Evolutionary conservation across 2,329 filamentous ascomycete species (phyloP).

Genomic region (Colletotrichum spinosum): DNA sequence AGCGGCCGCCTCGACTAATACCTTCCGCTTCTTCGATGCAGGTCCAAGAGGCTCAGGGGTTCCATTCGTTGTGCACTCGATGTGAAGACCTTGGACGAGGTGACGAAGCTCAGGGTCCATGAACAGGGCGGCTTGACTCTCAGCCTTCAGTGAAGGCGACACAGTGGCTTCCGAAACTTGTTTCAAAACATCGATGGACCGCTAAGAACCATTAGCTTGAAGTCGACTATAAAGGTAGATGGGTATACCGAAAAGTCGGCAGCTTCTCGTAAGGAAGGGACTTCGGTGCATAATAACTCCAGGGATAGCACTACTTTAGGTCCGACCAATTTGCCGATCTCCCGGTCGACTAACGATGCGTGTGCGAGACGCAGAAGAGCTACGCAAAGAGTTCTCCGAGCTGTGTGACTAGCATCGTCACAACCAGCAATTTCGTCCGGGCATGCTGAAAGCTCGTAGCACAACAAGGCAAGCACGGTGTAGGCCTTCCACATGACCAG

Average conservation of each 20-base stretch:
- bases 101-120: constrained; percentile 41
- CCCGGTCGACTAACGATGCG: constrained; percentile 45
- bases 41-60: constrained; percentile 37
- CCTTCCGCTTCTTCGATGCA: constrained; percentile 47
- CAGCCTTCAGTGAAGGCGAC: constrained; percentile 37
- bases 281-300: constrained; percentile 49
- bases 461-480: constrained; percentile 55
- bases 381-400: constrained; percentile 50
- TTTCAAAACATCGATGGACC: constrained; percentile 45
- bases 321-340: constrained; percentile 53
- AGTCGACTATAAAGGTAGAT: constrained; percentile 26
- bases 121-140: constrained; percentile 42
- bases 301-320: constrained; percentile 58
- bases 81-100: constrained; percentile 34
- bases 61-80: neutral
- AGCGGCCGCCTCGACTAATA: constrained; percentile 10
- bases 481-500: constrained; percentile 49
- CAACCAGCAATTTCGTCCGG: constrained; percentile 46
- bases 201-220: constrained; percentile 39
- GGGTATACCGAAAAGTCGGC: constrained; percentile 56
- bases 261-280: constrained; percentile 45
- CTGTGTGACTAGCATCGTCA: constrained; percentile 43
- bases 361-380: constrained; percentile 53
- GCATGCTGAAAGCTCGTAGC: constrained; percentile 52
- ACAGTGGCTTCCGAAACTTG: constrained; percentile 39